phyloP scores from a whole-genome alignment of 164 flowering plant genomes.

The Tetrastigma voinierianum region DNA sequence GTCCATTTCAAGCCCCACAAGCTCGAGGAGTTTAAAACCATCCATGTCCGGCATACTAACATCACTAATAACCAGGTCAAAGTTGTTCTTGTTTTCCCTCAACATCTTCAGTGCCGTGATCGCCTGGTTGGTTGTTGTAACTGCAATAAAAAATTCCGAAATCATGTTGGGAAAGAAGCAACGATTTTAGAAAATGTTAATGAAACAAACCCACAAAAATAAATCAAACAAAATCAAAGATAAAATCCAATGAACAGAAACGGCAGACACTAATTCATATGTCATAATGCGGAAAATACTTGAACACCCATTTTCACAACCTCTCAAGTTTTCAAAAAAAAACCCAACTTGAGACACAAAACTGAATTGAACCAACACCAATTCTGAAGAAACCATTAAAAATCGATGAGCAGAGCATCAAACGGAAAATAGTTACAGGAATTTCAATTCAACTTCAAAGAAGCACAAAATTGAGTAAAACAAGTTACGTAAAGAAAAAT shows the following conservation, averaged over 20 bases:
- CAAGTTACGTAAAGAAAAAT: neutral
- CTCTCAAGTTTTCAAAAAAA: neutral
- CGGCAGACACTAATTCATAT: no score
- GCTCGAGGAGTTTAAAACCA: conserved; percentile 89
- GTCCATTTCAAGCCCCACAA: conserved; percentile 94
- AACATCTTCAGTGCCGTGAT: conserved; percentile 61
- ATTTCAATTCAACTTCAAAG: neutral
- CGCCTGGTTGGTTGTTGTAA: conserved; percentile 67
- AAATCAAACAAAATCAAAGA: conserved; percentile 1
- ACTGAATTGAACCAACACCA: neutral
- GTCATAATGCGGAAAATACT: neutral
- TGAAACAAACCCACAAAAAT: neutral
- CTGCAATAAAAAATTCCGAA: conserved; percentile 43
- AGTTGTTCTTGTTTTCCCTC: conserved; percentile 64
- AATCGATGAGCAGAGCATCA: neutral
- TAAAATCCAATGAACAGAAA: neutral
- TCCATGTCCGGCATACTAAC: conserved; percentile 97
- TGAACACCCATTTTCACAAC: conserved; percentile 5
- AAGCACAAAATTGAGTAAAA: neutral
- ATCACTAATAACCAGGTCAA: conserved; percentile 82
- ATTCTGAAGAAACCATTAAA: neutral
- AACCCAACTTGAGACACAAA: neutral
- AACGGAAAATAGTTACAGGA: neutral
- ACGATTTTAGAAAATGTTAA: neutral
- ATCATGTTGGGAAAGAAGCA: conserved; percentile 2